phyloP scores from a whole-genome alignment of 306 rosid genomes.

The Castanospermum australe region DNA sequence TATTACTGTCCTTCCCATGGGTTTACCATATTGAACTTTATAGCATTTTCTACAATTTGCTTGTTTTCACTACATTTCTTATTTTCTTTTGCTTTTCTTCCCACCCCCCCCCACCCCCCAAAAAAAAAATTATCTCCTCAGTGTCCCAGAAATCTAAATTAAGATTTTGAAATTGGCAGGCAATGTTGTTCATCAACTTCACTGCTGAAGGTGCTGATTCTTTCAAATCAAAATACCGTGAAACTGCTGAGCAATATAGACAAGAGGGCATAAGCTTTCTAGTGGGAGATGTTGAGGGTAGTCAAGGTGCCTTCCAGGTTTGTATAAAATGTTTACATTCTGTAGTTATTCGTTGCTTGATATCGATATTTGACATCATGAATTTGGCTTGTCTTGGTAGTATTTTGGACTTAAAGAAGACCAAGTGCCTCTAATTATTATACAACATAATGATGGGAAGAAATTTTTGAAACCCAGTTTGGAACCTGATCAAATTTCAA shows the following conservation, averaged over 20 bases:
- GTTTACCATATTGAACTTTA: neutral
- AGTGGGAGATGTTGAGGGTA: slow-evolving; percentile 68
- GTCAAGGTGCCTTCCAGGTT: slow-evolving; percentile 90
- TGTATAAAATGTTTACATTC: slow-evolving; percentile 21
- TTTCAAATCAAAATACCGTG: slow-evolving; percentile 62
- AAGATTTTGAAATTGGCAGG: slow-evolving; percentile 47
- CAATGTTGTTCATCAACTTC: slow-evolving; percentile 86
- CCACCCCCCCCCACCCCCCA: too few species aligned
- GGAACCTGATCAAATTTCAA: slow-evolving; percentile 65
- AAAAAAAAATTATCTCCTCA: neutral
- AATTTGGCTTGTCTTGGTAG: slow-evolving; percentile 44
- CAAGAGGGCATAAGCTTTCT: slow-evolving; percentile 71
- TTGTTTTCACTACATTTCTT: neutral
- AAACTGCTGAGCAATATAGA: slow-evolving; percentile 71
- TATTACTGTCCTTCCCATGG: neutral
- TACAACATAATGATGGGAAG: slow-evolving; percentile 65
- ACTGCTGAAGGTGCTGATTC: slow-evolving; percentile 57
- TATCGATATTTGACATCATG: slow-evolving; percentile 17
- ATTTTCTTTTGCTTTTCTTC: neutral
- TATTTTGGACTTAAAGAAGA: slow-evolving; percentile 87
- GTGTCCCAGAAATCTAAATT: slow-evolving; percentile 12
- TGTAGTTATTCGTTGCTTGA: neutral
- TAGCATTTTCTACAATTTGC: neutral
- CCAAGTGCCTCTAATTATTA: slow-evolving; percentile 72
- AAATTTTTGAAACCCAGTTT: slow-evolving; percentile 70